A percentile compares a stretch with the other conserved stretches of the same genome.
phyloP scores from a whole-genome alignment of 768 basidiomycete genomes.

The Russula sp. region DNA sequence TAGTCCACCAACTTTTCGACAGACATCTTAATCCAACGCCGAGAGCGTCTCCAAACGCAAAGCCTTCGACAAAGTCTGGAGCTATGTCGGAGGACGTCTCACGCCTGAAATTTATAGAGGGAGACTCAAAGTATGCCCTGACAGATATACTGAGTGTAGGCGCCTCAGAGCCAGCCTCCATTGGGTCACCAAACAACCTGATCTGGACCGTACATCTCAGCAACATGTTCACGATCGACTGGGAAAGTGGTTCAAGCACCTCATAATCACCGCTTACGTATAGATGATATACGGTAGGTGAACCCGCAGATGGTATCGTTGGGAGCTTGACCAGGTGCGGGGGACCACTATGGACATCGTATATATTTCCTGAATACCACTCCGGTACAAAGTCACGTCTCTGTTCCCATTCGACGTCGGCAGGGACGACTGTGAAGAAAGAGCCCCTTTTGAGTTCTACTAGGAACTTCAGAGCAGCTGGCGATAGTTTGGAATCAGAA shows the following conservation, averaged over 20 bases:
- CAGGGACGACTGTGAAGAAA: slow-evolving; percentile 64
- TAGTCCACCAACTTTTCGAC: slow-evolving; percentile 45
- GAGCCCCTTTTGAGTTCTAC: slow-evolving; percentile 64
- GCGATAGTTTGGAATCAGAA: not conserved
- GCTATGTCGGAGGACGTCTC: slow-evolving; percentile 47
- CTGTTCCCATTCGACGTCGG: slow-evolving; percentile 17
- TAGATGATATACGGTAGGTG: slow-evolving; percentile 53
- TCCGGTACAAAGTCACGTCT: slow-evolving; percentile 29
- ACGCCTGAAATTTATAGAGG: slow-evolving; percentile 30
- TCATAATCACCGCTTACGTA: slow-evolving; percentile 82
- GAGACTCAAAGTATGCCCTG: slow-evolving; percentile 35
- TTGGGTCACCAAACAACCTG: slow-evolving; percentile 76
- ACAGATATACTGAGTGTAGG: slow-evolving; percentile 50
- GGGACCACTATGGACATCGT: slow-evolving; percentile 49
- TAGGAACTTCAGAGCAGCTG: slow-evolving; percentile 38
- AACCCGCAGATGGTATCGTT: slow-evolving; percentile 32
- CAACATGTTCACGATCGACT: not conserved
- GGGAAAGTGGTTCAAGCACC: slow-evolving; percentile 30
- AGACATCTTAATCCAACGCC: slow-evolving; percentile 55
- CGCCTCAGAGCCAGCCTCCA: slow-evolving; percentile 28
- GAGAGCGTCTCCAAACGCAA: slow-evolving; percentile 62
- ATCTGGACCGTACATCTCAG: slow-evolving; percentile 40
- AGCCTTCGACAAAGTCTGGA: slow-evolving; percentile 68
- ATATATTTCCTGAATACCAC: slow-evolving; percentile 89
- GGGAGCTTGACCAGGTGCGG: slow-evolving; percentile 47